These are phyloP conservation scores for Lathyrus oleraceus DNA, from an alignment of 306 rosid genomes.

Conservation along the genomic window DNA sequence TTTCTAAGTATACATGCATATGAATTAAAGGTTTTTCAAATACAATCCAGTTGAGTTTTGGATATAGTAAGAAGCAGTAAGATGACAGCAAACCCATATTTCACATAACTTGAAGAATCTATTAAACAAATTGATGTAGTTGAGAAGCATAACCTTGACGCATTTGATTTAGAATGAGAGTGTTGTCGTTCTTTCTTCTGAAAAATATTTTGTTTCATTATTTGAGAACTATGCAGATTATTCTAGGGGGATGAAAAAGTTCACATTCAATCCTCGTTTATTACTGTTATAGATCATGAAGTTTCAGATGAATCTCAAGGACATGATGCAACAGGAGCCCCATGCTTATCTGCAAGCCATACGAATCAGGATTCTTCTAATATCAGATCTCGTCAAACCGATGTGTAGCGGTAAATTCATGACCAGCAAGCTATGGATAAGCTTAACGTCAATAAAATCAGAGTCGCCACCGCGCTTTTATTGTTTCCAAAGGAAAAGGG, in stretches of 20 bases:
- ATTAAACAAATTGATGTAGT: constrained; percentile 38
- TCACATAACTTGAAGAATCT: constrained; percentile 46
- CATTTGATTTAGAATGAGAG: constrained; percentile 43
- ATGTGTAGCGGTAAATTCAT: no score
- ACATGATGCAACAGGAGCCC: constrained; percentile 39
- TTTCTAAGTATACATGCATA: no score
- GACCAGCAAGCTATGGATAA: no score
- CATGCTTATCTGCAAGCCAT: constrained; percentile 47
- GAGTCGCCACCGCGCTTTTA: no score
- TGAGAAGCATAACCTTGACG: constrained; percentile 47
- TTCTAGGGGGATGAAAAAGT: constrained; percentile 39
- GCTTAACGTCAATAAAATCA: no score
- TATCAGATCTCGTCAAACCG: constrained; percentile 46
- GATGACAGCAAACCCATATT: no score
- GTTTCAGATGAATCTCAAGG: constrained; percentile 45
- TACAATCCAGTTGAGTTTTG: no score
- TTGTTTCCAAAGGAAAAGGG: no score
- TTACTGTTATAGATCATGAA: constrained; percentile 40
- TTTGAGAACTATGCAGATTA: constrained; percentile 41
- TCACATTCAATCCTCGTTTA: constrained; percentile 38
- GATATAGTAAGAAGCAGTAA: no score
- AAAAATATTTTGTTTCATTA: constrained; percentile 34
- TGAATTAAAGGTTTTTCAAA: no score
- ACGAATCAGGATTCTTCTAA: constrained; percentile 54
- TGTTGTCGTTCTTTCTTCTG: constrained; percentile 46